phyloP scores from a whole-genome alignment of 495 filamentous ascomycete species.

The Neurospora sp. region DNA sequence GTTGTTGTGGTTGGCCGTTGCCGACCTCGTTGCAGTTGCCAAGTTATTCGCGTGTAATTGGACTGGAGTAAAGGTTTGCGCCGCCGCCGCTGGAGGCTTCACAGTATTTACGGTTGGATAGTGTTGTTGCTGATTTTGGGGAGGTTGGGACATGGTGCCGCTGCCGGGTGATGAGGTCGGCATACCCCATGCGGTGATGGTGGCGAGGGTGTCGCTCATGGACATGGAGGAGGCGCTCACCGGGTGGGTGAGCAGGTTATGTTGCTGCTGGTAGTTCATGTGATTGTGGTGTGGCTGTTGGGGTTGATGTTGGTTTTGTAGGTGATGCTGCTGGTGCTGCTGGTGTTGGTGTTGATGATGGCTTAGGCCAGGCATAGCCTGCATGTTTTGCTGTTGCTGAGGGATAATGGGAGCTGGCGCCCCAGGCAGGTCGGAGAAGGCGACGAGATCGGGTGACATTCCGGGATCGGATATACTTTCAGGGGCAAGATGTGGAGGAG shows the following conservation, averaged over 20 bases:
- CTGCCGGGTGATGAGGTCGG: constrained; percentile 7
- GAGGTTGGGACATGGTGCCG: neutral
- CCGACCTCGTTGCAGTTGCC: constrained; percentile 1
- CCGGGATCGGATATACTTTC: constrained; percentile 6
- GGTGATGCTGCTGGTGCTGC: neutral
- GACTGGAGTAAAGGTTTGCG: neutral
- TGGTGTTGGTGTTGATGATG: neutral
- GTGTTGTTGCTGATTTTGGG: neutral
- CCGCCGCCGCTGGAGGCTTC: too few species aligned
- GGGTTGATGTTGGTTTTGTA: neutral
- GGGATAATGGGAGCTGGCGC: neutral
- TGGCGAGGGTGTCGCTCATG: constrained; percentile 14
- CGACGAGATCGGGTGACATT: constrained; percentile 18
- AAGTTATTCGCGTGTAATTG: neutral
- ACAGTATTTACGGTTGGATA: neutral
- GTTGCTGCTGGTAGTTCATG: neutral
- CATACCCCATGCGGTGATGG: constrained; percentile 16
- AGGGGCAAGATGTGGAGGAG: constrained; percentile 15
- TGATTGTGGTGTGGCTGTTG: neutral
- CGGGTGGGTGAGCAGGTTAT: constrained; percentile 2
- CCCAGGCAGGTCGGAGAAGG: constrained; percentile 6
- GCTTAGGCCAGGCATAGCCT: neutral
- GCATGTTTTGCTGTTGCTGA: neutral
- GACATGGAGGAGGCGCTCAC: constrained; percentile 12
- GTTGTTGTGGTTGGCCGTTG: constrained; percentile 1